Base-by-base conservation (phyloP, 1,284 basidiomycete species). In the Fomitiporia mediterranea region DNA sequence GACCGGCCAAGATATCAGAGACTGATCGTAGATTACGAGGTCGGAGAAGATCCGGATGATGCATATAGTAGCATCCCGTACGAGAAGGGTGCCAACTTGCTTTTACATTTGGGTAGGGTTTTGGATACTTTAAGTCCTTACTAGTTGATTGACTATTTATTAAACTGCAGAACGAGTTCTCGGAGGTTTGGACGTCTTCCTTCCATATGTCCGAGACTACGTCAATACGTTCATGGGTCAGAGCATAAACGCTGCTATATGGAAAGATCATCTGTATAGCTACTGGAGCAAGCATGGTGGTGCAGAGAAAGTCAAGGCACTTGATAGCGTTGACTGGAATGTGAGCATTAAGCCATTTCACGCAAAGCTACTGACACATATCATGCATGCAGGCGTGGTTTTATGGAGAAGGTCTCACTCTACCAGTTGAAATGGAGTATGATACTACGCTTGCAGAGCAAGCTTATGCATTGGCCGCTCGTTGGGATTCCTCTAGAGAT, bases 221-320 rank as follows among this genome's bases (percentile, higher is more conserved):
- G 89, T 95, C 60, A 76, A 80, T 53, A 84, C 82, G 0, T 93
- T 86, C 70, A 81, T 80, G 60, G 89, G 93, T 13, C 82, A 86
- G 67, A 90, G 91, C 60, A 91, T 98, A 68, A 89, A 88, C 13
- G 97, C 94, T 0, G 75, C 83, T 37, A 82, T 96, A 64, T 98
- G 94, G 94, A 88, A 90, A 65, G 74, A 77, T 3, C 92, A 98
- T 67, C 74, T 99, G 19, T 91, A 88, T 64, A 72, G 68, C n/a
- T 96, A 88, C 69, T 98, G 84, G 71, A 73, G 74, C 61, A 74
- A 76, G 61, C 72, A 88, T 65, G 80, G 80, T 23, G 79, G 77
- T 8, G 68, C 74, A 7, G 80, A 85, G 62, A 85, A 90, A 65
- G 72, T 88, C 55, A 79, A 84, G 60, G 79, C 80, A 30, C 78